Percentiles rank a stretch among this genome's conserved stretches.
phyloP scores from a whole-genome alignment of 495 filamentous ascomycete species.

The Collariella sp. region DNA sequence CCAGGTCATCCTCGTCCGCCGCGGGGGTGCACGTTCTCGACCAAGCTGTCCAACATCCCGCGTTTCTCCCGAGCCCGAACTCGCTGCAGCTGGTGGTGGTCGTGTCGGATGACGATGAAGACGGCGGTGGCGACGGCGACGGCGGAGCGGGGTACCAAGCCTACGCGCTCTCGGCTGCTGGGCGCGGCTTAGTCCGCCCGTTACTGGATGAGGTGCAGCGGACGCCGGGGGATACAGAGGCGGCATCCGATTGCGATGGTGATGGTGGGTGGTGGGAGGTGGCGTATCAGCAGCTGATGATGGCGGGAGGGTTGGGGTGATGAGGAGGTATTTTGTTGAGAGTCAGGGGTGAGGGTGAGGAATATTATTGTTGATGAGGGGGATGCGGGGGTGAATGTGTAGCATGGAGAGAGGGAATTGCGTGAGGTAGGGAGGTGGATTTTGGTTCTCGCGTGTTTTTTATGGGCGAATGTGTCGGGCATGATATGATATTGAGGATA shows the following conservation, averaged over 20 bases:
- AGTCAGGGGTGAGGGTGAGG: slow-evolving; percentile 71
- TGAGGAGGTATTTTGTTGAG: slow-evolving; percentile 68
- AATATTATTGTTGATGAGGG: slow-evolving; percentile 65
- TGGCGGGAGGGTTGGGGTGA: slow-evolving; percentile 57
- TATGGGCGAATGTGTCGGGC: too few species aligned
- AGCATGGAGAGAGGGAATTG: not conserved
- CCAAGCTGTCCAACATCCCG: slow-evolving; percentile 77
- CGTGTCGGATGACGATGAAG: slow-evolving; percentile 57
- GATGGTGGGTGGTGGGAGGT: slow-evolving; percentile 69
- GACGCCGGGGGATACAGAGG: slow-evolving; percentile 64
- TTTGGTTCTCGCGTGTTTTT: too few species aligned
- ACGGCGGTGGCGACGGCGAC: slow-evolving; percentile 4
- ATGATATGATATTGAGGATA: too few species aligned
- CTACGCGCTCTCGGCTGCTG: too few species aligned
- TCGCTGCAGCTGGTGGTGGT: slow-evolving; percentile 74
- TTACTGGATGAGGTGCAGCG: slow-evolving; percentile 67
- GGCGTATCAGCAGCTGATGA: slow-evolving; percentile 53
- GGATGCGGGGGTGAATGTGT: slow-evolving; percentile 2
- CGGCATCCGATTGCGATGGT: slow-evolving; percentile 71
- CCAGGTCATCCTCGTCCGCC: slow-evolving; percentile 73
- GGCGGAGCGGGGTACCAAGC: not conserved
- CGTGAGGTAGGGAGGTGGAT: too few species aligned
- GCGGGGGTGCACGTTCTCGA: slow-evolving; percentile 79
- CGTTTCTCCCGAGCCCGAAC: slow-evolving; percentile 50
- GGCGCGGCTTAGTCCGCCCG: slow-evolving; percentile 44